Conservation (phyloP, 2,329 filamentous ascomycete species). For the Daldinia sp. region DNA sequence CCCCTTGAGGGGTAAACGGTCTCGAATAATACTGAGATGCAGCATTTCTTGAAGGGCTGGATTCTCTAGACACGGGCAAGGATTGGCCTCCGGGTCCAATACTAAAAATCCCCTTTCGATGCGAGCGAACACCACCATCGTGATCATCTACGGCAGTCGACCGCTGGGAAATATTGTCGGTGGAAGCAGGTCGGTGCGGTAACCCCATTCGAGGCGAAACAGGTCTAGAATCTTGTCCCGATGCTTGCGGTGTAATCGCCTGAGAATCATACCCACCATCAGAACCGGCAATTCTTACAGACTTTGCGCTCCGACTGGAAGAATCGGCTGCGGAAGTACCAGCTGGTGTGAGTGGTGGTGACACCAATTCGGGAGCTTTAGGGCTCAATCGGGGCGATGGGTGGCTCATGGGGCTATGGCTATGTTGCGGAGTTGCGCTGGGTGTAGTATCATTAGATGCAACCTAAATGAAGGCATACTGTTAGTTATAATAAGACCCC, state of each 20-base stretch:
- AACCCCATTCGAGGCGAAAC: conserved; percentile 52
- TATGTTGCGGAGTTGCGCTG: conserved; percentile 68
- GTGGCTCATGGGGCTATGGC: conserved; percentile 69
- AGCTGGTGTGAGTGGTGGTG: conserved; percentile 87
- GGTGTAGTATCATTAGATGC: conserved; percentile 68
- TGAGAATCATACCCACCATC: conserved; percentile 45
- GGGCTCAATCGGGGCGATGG: conserved; percentile 74
- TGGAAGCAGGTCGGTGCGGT: conserved; percentile 54
- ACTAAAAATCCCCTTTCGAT: conserved; percentile 64
- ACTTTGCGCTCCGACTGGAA: conserved; percentile 40
- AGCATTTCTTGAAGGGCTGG: conserved; percentile 69
- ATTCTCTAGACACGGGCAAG: conserved; percentile 66
- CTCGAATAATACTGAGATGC: conserved; percentile 73
- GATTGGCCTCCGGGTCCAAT: conserved; percentile 59
- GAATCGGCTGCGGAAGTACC: conserved; percentile 65
- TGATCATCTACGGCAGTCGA: conserved; percentile 51
- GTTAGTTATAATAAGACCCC: conserved; percentile 29
- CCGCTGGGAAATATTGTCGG: conserved; percentile 53
- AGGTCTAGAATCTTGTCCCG: conserved; percentile 61
- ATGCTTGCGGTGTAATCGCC: conserved; percentile 75
- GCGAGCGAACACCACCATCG: conserved; percentile 47
- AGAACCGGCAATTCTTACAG: conserved; percentile 32
- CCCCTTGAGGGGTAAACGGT: conserved; percentile 80
- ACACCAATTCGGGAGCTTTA: conserved; percentile 76
- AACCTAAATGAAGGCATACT: conserved; percentile 53